Evolutionary conservation across 2,329 filamentous ascomycete genomes (phyloP).

Genomic region (Chaetomium sp.): DNA sequence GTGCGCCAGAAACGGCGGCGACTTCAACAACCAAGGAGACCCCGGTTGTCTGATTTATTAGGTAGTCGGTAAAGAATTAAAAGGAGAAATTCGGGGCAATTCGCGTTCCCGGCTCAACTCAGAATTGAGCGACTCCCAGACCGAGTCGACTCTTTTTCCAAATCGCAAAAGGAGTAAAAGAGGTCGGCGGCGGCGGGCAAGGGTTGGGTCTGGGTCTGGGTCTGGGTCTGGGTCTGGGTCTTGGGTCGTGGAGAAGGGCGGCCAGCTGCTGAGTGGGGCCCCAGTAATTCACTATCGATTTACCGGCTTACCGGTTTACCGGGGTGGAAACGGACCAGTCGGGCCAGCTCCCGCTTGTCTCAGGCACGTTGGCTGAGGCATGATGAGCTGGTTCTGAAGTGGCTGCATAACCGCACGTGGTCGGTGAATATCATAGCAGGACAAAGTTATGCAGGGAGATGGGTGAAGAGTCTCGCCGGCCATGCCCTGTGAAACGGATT

Average conservation of each 20-base stretch:
- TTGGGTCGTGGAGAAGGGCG: constrained; percentile 10
- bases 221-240: too few relatives aligned
- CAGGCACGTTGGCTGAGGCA: background rate
- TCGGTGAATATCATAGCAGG: background rate
- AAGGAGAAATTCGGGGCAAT: background rate
- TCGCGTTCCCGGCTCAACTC: background rate
- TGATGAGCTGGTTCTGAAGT: background rate
- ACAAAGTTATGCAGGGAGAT: background rate
- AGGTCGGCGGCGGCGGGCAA: constrained; percentile 11
- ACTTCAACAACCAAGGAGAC: background rate
- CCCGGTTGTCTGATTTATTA: background rate
- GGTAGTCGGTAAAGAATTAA: background rate
- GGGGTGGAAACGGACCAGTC: constrained; percentile 4
- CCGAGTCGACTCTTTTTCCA: background rate
- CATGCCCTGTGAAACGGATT: background rate
- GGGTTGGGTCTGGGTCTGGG: background rate
- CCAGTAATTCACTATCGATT: constrained; percentile 1
- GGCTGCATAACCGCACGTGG: background rate
- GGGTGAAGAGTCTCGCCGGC: background rate
- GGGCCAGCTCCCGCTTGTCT: constrained; percentile 6
- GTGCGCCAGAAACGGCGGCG: constrained; percentile 3
- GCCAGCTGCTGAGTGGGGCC: constrained; percentile 1
- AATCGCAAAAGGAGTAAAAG: constrained; percentile 5
- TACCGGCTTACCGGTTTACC: constrained; percentile 11
- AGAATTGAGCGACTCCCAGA: constrained; percentile 11